Conservation (phyloP, 2,329 filamentous ascomycete genomes). For the Diaporthe australafricana region DNA sequence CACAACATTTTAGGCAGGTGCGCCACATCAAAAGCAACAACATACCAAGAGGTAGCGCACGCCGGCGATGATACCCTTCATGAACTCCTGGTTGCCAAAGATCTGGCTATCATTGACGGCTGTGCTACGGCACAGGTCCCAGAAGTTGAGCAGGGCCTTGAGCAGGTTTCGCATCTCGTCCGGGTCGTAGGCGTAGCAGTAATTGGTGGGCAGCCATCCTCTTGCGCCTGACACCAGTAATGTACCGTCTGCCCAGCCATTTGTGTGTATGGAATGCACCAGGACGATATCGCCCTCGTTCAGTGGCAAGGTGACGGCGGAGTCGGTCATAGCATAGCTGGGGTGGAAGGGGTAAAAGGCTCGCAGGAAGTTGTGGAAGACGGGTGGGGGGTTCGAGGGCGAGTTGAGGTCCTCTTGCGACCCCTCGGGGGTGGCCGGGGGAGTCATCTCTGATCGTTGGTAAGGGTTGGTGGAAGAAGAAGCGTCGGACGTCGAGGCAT, state of each 20-base stretch:
- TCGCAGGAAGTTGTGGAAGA: slow-evolving; percentile 94
- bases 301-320: slow-evolving; percentile 88
- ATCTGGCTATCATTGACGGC: slow-evolving; percentile 80
- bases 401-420: slow-evolving; percentile 69
- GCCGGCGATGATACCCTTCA: slow-evolving; percentile 92
- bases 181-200: slow-evolving; percentile 95
- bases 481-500: slow-evolving; percentile 30
- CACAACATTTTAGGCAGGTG: background rate
- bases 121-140: slow-evolving; percentile 87
- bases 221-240: slow-evolving; percentile 85
- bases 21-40: slow-evolving; percentile 39
- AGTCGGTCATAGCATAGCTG: slow-evolving; percentile 79
- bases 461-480: slow-evolving; percentile 51
- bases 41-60: slow-evolving; percentile 90
- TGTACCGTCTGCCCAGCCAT: slow-evolving; percentile 98
- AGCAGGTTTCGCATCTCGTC: slow-evolving; percentile 86
- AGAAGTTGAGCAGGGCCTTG: slow-evolving; percentile 89
- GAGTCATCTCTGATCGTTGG: slow-evolving; percentile 75
- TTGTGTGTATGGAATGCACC: slow-evolving; percentile 96
- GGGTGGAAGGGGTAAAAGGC: slow-evolving; percentile 95
- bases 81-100: slow-evolving; percentile 92
- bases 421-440: slow-evolving; percentile 79
- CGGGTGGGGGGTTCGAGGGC: slow-evolving; percentile 63
- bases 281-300: slow-evolving; percentile 92
- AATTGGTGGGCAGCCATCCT: slow-evolving; percentile 98